Evolutionary conservation across 495 filamentous ascomycete genomes (phyloP), one percentile per base, ranked within the genome.

Genomic region (Oleoguttula mirabilis): DNA sequence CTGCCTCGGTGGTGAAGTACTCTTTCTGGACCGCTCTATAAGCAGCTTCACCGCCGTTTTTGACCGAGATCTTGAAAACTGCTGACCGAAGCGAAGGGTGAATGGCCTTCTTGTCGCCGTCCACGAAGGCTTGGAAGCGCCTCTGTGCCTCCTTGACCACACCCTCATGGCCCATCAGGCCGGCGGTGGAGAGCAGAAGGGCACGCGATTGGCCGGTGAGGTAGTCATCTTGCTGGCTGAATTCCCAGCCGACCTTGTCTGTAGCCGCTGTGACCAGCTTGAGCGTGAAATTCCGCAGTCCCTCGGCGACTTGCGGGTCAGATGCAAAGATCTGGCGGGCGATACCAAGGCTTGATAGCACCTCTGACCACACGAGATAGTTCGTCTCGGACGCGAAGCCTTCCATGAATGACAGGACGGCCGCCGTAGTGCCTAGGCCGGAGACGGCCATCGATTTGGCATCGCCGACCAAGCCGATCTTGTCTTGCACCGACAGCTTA

Each of bases 381-480:
- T 83, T 84, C 7, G 6, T 66, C 60, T 98, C 90, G n/a, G 70
- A 67, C 54, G 78, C 69, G 60, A 95, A 82, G 19, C 79, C 80
- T 53, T 88, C 76, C 36, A 94, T 51, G 34, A 98, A 81, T 4
- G 77, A 72, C 36, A 98, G 63, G 10, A 98, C 60, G 7, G 82
- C 80, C 10, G 81, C 69, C 0, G 88, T 92, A 1, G 74, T 80
- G 39, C 82, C 77, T 54, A 88, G 71, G 10, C 90, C 90, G 42
- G 90, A 80, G 40, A 88, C 71, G 15, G 92, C 87, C 50, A 94
- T 74, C 30, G 90, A 87, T 43, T 82, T 80, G n/a, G 90, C 86
- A 60, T 94, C 90, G 36, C 82, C 85, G 46, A 93, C 76, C 44
- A 93, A 69, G 5, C 82, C 85, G 54, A 95, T 88, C 63, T 87